Conservation (phyloP, 1,284 basidiomycete species). For the Moesziomyces antarcticus region DNA sequence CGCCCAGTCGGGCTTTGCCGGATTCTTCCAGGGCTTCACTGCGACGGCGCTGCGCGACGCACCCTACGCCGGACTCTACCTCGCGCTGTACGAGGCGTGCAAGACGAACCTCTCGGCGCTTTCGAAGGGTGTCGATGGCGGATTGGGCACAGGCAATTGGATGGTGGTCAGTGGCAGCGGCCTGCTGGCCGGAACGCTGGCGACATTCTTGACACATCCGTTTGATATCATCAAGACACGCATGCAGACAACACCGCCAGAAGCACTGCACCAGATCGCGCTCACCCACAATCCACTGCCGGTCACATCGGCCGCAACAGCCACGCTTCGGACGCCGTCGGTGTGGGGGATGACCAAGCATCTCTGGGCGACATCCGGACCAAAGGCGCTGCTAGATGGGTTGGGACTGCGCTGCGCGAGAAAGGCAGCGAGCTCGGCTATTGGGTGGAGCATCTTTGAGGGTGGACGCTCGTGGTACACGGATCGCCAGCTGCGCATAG, state of each 20-base stretch:
- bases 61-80: constrained; percentile 93
- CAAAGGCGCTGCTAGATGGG: constrained; percentile 59
- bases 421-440: constrained; percentile 64
- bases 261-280: constrained; percentile 22
- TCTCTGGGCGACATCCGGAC: constrained; percentile 34
- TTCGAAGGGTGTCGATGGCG: constrained; percentile 10
- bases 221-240: constrained; percentile 67
- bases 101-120: constrained; percentile 50
- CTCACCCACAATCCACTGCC: constrained; percentile 3
- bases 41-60: constrained; percentile 93
- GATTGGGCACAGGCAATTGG: constrained; percentile 51
- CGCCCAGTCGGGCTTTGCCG: constrained; percentile 77
- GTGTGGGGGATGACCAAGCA: constrained; percentile 47
- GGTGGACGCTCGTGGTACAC: constrained; percentile 49
- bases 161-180: constrained; percentile 54
- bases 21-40: constrained; percentile 86
- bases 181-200: constrained; percentile 59
- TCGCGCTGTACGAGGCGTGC: constrained; percentile 80
- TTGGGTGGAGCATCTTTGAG: constrained; percentile 67
- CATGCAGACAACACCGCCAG: constrained; percentile 60
- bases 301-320: not conserved
- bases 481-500: constrained; percentile 24
- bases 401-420: constrained; percentile 62
- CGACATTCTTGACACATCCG: constrained; percentile 65
- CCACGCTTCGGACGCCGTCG: constrained; percentile 7